These are phyloP conservation scores for Ascocoryne sarcoides DNA, from an alignment of 2,329 filamentous ascomycete species.

Conservation along the genomic window DNA sequence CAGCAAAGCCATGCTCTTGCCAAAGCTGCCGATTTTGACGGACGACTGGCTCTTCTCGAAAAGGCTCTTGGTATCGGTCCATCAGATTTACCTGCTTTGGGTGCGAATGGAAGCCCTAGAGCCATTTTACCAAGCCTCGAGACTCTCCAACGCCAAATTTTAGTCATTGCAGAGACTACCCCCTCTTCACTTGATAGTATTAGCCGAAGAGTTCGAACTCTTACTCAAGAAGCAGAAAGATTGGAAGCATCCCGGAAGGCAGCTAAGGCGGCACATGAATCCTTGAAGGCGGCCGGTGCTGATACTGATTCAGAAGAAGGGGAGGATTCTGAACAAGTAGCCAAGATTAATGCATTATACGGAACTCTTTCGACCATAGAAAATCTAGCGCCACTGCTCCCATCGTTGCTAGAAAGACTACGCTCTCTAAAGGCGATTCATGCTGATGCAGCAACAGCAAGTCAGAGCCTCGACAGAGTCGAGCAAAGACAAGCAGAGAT, in stretches of 20 bases:
- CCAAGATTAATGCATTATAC: slow-evolving; percentile 89
- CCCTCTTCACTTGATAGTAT: slow-evolving; percentile 66
- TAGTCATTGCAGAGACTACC: slow-evolving; percentile 63
- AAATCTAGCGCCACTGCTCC: slow-evolving; percentile 73
- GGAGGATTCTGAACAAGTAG: slow-evolving; percentile 59
- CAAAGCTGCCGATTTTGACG: slow-evolving; percentile 82
- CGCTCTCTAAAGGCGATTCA: slow-evolving; percentile 79
- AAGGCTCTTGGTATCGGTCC: slow-evolving; percentile 70
- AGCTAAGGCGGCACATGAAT: slow-evolving; percentile 53
- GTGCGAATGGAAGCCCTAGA: slow-evolving; percentile 45
- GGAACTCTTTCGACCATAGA: slow-evolving; percentile 83
- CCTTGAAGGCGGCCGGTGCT: slow-evolving; percentile 36
- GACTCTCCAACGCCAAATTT: slow-evolving; percentile 70
- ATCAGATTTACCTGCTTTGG: slow-evolving; percentile 54
- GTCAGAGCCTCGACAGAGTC: slow-evolving; percentile 65
- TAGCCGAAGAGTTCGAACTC: slow-evolving; percentile 58
- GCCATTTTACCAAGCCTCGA: slow-evolving; percentile 79
- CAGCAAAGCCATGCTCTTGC: slow-evolving; percentile 63
- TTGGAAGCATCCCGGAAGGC: slow-evolving; percentile 57
- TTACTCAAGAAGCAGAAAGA: slow-evolving; percentile 64
- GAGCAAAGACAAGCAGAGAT: slow-evolving; percentile 77
- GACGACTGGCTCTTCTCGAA: slow-evolving; percentile 70
- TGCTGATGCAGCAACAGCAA: slow-evolving; percentile 74
- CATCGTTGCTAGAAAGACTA: slow-evolving; percentile 75
- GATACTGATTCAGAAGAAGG: slow-evolving; percentile 36